Evolutionary conservation across 441 rosid species (phyloP).

Genomic region (Populus tomentosa): DNA sequence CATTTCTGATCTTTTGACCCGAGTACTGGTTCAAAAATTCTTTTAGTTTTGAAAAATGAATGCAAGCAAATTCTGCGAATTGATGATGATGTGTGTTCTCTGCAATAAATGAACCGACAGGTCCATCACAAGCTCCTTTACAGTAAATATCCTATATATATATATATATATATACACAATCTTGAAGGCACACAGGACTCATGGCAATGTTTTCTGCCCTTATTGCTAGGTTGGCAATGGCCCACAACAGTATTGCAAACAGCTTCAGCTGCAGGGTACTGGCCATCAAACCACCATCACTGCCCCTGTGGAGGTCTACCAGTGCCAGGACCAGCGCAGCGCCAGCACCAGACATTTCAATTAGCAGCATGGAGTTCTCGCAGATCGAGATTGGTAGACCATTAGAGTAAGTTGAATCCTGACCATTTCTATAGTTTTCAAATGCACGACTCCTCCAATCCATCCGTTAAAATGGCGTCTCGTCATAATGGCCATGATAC

Average conservation of each 20-base stretch:
- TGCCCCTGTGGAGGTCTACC: constrained; percentile 12
- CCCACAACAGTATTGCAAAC: constrained; percentile 37
- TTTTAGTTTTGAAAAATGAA: background rate
- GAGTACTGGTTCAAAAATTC: background rate
- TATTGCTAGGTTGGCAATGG: constrained; percentile 59
- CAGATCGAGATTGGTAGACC: constrained; percentile 54
- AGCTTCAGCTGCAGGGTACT: constrained; percentile 61
- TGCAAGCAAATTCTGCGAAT: background rate
- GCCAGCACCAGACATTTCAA: constrained; percentile 33
- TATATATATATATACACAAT: no score
- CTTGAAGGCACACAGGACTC: background rate
- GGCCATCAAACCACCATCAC: constrained; percentile 59
- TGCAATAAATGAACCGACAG: background rate
- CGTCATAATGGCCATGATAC: no score
- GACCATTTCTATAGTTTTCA: background rate
- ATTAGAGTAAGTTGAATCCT: constrained; percentile 47
- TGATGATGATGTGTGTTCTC: background rate
- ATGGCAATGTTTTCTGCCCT: background rate
- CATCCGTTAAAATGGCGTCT: background rate
- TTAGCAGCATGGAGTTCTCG: constrained; percentile 70
- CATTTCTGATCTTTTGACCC: background rate
- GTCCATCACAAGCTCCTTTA: background rate
- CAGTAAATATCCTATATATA: no score
- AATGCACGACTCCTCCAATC: constrained; percentile 11
- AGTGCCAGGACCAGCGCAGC: constrained; percentile 18